Percentiles rank a stretch among this genome's conserved stretches.
phyloP scores from a whole-genome alignment of 306 rosid species.

The Ormosia semicastrata region DNA sequence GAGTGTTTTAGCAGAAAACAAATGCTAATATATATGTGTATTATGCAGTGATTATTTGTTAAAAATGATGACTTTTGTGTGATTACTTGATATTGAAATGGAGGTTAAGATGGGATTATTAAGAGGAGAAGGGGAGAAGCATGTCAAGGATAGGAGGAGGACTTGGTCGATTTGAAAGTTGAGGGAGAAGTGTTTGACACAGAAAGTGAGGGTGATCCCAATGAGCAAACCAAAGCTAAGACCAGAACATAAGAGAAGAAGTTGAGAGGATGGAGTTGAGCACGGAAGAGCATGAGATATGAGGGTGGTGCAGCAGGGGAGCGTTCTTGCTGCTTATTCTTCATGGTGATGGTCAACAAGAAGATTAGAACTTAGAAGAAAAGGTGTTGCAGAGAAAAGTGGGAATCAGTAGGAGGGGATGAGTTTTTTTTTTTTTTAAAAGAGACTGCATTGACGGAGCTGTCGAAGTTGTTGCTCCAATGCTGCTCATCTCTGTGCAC shows the following conservation, averaged over 20 bases:
- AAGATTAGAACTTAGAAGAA: too few species aligned
- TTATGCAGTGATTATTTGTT: too few species aligned
- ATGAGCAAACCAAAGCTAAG: constrained; percentile 53
- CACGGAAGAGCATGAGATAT: background rate
- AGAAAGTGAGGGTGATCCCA: constrained; percentile 45
- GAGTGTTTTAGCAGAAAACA: too few species aligned
- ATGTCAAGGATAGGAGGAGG: background rate
- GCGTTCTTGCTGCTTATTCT: too few species aligned
- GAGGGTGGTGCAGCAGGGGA: too few species aligned
- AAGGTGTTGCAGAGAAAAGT: too few species aligned
- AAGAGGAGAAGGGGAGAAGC: background rate
- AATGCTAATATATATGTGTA: too few species aligned
- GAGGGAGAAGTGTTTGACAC: constrained; percentile 29
- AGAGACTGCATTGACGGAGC: constrained; percentile 85
- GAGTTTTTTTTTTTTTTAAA: too few species aligned
- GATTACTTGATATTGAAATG: background rate
- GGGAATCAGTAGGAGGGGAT: too few species aligned
- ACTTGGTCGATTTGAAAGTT: constrained; percentile 9
- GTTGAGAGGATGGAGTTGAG: constrained; percentile 20
- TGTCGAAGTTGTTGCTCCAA: constrained; percentile 54
- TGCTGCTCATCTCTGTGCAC: constrained; percentile 51
- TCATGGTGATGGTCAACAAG: too few species aligned
- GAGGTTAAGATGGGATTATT: background rate
- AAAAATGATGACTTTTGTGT: background rate
- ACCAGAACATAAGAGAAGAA: constrained; percentile 36